Evolutionary conservation across 2,329 filamentous ascomycete species (phyloP).

Genomic region (Septoria petroselini): DNA sequence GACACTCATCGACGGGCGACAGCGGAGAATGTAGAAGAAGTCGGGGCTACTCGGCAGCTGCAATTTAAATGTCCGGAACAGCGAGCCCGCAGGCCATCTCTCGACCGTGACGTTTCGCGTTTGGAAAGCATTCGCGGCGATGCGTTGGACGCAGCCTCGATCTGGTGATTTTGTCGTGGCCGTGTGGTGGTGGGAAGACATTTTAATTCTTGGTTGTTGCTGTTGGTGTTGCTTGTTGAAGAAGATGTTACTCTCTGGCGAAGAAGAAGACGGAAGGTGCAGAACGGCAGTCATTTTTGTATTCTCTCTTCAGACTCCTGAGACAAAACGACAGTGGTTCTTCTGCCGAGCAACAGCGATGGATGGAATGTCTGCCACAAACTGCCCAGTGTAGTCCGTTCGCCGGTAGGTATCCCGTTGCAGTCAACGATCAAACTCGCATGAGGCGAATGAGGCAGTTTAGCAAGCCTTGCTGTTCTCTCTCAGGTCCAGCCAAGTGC

Average conservation of each 20-base stretch:
- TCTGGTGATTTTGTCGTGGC: constrained; percentile 26
- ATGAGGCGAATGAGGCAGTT: too few species aligned
- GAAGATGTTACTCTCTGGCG: constrained; percentile 4
- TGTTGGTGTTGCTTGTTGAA: too few species aligned
- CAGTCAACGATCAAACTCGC: constrained; percentile 11
- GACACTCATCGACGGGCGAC: constrained; percentile 39
- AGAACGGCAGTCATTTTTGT: constrained; percentile 22
- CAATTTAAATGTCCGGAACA: constrained; percentile 45
- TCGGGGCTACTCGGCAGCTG: constrained; percentile 41
- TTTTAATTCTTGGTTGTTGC: too few species aligned
- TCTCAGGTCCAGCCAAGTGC: too few species aligned
- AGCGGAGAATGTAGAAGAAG: constrained; percentile 43
- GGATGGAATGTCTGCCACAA: background rate
- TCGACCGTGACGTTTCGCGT: constrained; percentile 31
- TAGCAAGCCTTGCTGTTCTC: too few species aligned
- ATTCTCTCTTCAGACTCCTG: background rate
- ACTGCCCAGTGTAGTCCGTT: too few species aligned
- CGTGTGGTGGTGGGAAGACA: constrained; percentile 6
- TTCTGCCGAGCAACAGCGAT: constrained; percentile 3
- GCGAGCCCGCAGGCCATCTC: constrained; percentile 28
- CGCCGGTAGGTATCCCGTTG: too few species aligned
- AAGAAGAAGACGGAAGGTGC: background rate
- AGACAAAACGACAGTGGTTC: background rate
- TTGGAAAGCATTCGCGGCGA: constrained; percentile 30
- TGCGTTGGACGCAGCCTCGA: constrained; percentile 27